Base-by-base conservation (phyloP, 1,139 yeast genomes). In the Hanseniaspora uvarum region DNA sequence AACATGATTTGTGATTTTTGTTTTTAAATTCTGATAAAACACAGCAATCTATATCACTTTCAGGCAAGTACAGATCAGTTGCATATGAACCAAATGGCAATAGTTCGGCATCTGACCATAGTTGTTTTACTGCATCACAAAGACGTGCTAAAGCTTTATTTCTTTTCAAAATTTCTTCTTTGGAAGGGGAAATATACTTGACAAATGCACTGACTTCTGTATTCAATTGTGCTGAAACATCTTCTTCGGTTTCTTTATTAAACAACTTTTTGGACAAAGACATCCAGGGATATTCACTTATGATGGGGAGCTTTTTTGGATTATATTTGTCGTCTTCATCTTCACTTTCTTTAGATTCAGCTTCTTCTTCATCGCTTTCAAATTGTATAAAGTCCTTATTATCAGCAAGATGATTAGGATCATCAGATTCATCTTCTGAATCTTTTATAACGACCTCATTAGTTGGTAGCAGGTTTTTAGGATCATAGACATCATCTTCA, bases 41-140 rank as follows among this genome's bases (percentile, higher is more conserved):
- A 44, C 89, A 97, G 82, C 94, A 82, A 68, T 94, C 99, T 36
- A 94, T 88, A 72, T 94, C 99, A 0, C 96, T 87, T 0, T 96
- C 96, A 0, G 98, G 98, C 24, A 94, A 72, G 63, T 89, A 92
- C 58, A 94, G 71, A 65, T 89, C 96, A 0, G 98, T 89, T 0
- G 98, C 97, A 66, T 80, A 86, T 0, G 97, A 88, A 0, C 99
- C 99, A 72, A 94, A 92, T 16, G 89, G 95, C 61, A 83, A 85
- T 10, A 85, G 78, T 56, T 83, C 84, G 3, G 95, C 83, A 58
- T 80, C 86, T 0, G 81, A 80, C 97, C 98, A 92, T 55, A 83
- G 72, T 2, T 70, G 64, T 33, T 68, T 68, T 10, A 89, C 84
- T 12, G 79, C 74, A 3, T 66, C 63, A 57, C 83, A 80, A 40